phyloP scores from a whole-genome alignment of 148 eudicot genomes.

The Diospyros lotus region DNA sequence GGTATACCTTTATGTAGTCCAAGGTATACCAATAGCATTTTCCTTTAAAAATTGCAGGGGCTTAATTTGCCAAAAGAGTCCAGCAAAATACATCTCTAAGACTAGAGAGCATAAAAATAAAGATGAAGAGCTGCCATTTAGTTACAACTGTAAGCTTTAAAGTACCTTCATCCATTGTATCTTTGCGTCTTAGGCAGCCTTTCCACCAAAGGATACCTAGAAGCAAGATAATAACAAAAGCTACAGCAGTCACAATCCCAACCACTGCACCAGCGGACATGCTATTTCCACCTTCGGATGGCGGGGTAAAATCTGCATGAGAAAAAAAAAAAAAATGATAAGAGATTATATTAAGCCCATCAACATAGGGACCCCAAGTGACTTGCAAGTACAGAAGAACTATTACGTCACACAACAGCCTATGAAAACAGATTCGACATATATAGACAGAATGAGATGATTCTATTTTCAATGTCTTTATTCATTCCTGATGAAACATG shows the following conservation, averaged over 20 bases:
- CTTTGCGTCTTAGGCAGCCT: slow-evolving; percentile 14
- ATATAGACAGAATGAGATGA: no score
- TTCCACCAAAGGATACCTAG: slow-evolving; percentile 29
- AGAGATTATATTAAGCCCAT: no score
- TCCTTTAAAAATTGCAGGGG: not conserved
- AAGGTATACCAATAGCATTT: no score
- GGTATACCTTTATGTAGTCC: no score
- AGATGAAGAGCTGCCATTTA: not conserved
- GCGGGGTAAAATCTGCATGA: not conserved
- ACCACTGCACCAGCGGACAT: slow-evolving; percentile 19
- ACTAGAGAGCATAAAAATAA: not conserved
- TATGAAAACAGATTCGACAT: no score
- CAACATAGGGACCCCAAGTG: no score
- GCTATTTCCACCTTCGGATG: not conserved
- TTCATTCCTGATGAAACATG: not conserved
- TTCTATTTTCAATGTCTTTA: not conserved
- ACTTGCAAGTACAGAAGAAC: no score
- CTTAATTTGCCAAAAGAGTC: not conserved
- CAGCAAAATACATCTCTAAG: not conserved
- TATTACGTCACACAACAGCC: no score
- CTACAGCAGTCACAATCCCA: slow-evolving; percentile 24
- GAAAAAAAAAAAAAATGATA: not conserved
- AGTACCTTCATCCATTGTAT: slow-evolving; percentile 20
- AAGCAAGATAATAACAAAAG: slow-evolving; percentile 17
- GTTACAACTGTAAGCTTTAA: not conserved